Conservation (phyloP, 2,329 filamentous ascomycete species). For the Dothidotthia symphoricarpi region DNA sequence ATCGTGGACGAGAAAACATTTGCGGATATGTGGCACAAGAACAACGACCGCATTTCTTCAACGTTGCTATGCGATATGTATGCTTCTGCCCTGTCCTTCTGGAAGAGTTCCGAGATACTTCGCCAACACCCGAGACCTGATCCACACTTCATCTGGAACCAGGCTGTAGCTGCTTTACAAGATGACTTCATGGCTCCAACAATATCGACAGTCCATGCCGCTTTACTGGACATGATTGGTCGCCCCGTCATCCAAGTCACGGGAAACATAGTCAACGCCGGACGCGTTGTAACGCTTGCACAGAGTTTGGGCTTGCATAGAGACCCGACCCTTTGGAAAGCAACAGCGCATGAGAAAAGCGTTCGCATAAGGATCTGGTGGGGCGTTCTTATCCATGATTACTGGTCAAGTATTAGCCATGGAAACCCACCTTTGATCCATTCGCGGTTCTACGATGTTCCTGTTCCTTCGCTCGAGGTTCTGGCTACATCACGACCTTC, state of each 20-base stretch:
- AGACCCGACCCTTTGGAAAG: conserved; percentile 15
- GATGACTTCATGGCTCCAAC: conserved; percentile 22
- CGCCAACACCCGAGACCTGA: conserved; percentile 10
- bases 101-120: conserved; percentile 12
- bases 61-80: conserved; percentile 19
- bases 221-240: conserved; percentile 19
- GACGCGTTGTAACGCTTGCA: conserved; percentile 19
- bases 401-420: conserved; percentile 23
- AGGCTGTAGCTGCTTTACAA: conserved; percentile 16
- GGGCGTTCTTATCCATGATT: conserved; percentile 21
- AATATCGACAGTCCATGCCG: conserved; percentile 19
- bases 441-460: conserved; percentile 15
- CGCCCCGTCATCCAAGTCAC: conserved; percentile 18
- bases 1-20: conserved; percentile 19
- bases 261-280: conserved; percentile 21
- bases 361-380: conserved; percentile 22
- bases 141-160: conserved; percentile 20
- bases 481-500: neutral
- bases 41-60: conserved; percentile 15
- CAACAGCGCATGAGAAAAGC: conserved; percentile 14
- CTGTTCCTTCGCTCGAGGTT: conserved; percentile 4
- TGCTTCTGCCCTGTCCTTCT: conserved; percentile 14
- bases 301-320: conserved; percentile 21
- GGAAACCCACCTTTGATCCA: conserved; percentile 20
- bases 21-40: conserved; percentile 11